Conservation (phyloP, 768 basidiomycete species). For the Leccinum longicurvipes region DNA sequence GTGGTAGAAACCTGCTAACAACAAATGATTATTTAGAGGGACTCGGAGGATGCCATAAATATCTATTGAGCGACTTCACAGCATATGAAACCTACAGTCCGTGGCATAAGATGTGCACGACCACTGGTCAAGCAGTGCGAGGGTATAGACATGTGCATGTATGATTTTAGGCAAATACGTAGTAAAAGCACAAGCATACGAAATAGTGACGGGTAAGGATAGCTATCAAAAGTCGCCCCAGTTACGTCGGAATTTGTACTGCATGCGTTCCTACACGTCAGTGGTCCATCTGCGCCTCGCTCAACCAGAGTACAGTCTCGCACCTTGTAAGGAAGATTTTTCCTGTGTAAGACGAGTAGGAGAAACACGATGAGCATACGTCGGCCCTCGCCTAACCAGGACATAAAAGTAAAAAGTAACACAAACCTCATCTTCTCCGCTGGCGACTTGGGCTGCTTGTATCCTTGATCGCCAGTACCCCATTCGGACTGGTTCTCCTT, state of each 20-base stretch:
- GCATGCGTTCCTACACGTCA: slow-evolving; percentile 57
- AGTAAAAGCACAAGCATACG: background rate
- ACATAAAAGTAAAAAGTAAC: background rate
- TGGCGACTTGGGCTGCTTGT: slow-evolving; percentile 67
- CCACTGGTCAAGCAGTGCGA: too few species aligned
- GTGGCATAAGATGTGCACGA: too few species aligned
- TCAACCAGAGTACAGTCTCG: slow-evolving; percentile 8
- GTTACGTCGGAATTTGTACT: slow-evolving; percentile 87
- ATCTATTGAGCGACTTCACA: too few species aligned
- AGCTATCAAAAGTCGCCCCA: slow-evolving; percentile 78
- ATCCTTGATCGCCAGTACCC: slow-evolving; percentile 70
- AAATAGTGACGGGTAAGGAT: slow-evolving; percentile 8
- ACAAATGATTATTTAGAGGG: too few species aligned
- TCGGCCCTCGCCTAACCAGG: background rate
- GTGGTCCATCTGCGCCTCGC: slow-evolving; percentile 31
- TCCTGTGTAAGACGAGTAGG: slow-evolving; percentile 38
- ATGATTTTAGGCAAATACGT: slow-evolving; percentile 12
- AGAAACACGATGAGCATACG: slow-evolving; percentile 1
- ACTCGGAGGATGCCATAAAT: too few species aligned
- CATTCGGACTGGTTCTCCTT: slow-evolving; percentile 58
- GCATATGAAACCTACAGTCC: too few species aligned
- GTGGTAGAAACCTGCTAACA: too few species aligned
- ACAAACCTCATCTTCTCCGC: slow-evolving; percentile 72
- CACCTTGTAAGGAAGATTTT: slow-evolving; percentile 89
- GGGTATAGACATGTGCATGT: slow-evolving; percentile 26